Base-by-base conservation (phyloP, 108 stramenopile genomes). In the Parietichytrium sp. region DNA sequence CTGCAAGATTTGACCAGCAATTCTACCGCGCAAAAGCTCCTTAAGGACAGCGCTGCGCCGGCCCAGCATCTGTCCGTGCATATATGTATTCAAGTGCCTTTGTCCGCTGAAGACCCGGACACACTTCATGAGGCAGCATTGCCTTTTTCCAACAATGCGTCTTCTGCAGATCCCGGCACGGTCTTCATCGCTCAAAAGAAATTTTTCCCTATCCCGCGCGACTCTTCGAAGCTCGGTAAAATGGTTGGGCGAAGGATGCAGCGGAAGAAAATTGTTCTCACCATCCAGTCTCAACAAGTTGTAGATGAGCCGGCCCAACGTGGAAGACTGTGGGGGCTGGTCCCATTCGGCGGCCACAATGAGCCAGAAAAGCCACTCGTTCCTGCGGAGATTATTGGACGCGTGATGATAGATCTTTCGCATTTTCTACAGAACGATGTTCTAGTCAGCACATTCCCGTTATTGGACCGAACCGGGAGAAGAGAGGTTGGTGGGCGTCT, bases 201-300 rank as follows among this genome's bases (percentile, higher is more conserved):
- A 27, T 10, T n/a, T 23, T 42, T 72, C 0, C 61, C 61, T 7
- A 72, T 72, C n/a, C 61, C 61, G 42, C 33, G 61, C 33, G 61
- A 42, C 12, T 33, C 36, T 6, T 18, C 61, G 6, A 72, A 72
- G 33, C 20, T 45, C 3, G 61, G 38, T 8, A 33, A 42, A n/a
- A 72, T 72, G 61, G 61, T 72, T 15, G 10, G 36, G 33, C 61
- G 61, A 33, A 31, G 61, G 12, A 45, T 72, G 61, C 15, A 33
- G 6, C 61, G 61, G 23, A 72, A 72, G 33, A 72, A 3, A 20
- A 42, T 25, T 23, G 61, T n/a, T n/a, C n/a, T n/a, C n/a, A n/a
- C n/a, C n/a, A n/a, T n/a, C n/a, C n/a, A n/a, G n/a, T n/a, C n/a
- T n/a, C n/a, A n/a, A n/a, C n/a, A n/a, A n/a, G n/a, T n/a, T n/a